These are phyloP conservation scores for Verticillium dahliae DNA, from an alignment of 2,329 filamentous ascomycete species.

Conservation along the genomic window DNA sequence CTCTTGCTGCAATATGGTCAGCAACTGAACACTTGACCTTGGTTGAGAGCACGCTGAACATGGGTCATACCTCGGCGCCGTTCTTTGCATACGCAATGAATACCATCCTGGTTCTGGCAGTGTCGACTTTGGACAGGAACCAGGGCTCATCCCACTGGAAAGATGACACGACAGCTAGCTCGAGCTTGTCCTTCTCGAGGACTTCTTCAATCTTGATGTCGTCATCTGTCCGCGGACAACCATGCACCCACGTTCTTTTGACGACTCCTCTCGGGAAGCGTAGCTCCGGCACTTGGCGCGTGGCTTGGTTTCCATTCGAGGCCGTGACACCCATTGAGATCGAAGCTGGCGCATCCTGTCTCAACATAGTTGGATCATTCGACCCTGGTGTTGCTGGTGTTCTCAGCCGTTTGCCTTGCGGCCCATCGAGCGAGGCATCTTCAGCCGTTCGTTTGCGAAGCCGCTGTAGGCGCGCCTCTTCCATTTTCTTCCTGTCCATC, in stretches of 20 bases:
- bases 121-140: conserved; percentile 66
- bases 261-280: conserved; percentile 56
- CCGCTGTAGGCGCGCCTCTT: conserved; percentile 71
- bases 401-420: background rate
- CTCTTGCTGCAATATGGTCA: conserved; percentile 31
- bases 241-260: conserved; percentile 73
- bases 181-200: conserved; percentile 63
- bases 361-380: background rate
- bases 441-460: conserved; percentile 45
- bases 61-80: conserved; percentile 41
- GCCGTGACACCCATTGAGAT: background rate
- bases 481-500: conserved; percentile 79
- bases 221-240: conserved; percentile 52
- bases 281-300: conserved; percentile 13
- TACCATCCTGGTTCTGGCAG: conserved; percentile 52
- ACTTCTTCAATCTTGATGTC: conserved; percentile 89
- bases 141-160: conserved; percentile 82
- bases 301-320: background rate
- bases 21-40: background rate
- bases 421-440: conserved; percentile 1
- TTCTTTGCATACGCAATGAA: conserved; percentile 50
- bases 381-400: background rate
- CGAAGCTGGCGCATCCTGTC: too few species aligned
- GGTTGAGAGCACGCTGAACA: background rate
- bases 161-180: conserved; percentile 76